Evolutionary conservation across 495 filamentous ascomycete species (phyloP).

Genomic region (Penicillium riverlandense): DNA sequence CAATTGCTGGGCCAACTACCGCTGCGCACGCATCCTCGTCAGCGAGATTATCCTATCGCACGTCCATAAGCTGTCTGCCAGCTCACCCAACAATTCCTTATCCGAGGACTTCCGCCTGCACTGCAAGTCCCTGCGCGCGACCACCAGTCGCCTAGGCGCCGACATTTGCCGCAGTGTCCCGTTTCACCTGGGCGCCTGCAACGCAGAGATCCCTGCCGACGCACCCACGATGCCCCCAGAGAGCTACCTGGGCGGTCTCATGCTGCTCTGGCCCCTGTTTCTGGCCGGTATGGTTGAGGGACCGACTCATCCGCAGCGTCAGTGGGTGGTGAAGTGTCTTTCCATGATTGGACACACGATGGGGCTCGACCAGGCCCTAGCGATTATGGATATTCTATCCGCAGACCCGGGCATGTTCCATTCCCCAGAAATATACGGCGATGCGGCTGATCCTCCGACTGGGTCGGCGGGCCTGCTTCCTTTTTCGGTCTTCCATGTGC

Average conservation of each 20-base stretch:
- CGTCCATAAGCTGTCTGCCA: constrained; percentile 9
- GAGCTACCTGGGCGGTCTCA: constrained; percentile 32
- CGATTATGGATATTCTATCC: constrained; percentile 30
- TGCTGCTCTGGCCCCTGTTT: constrained; percentile 45
- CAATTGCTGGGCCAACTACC: constrained; percentile 56
- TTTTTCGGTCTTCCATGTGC: too few relatives aligned
- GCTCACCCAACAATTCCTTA: constrained; percentile 5
- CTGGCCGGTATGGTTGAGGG: constrained; percentile 31
- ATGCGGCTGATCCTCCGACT: not conserved
- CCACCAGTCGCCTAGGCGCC: constrained; percentile 27
- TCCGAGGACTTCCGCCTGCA: constrained; percentile 27
- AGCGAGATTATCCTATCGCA: constrained; percentile 42
- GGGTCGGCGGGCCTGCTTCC: too few relatives aligned
- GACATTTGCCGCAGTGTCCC: constrained; percentile 43
- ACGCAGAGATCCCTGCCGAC: constrained; percentile 2
- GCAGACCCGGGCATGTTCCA: constrained; percentile 21
- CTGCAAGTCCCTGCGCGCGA: constrained; percentile 24
- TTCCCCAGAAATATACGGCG: constrained; percentile 7
- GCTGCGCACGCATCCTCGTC: constrained; percentile 50
- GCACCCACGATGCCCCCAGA: constrained; percentile 8
- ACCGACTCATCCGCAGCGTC: constrained; percentile 22
- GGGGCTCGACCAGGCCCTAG: constrained; percentile 42
- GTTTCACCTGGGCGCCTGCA: constrained; percentile 26
- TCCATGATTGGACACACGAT: constrained; percentile 35
- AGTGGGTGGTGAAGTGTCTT: constrained; percentile 38